A percentile compares a stretch with the other conserved stretches of the same genome.
These are phyloP conservation scores for Dianthus caryophyllus DNA, from an alignment of 148 eudicot species.

Conservation along the genomic window DNA sequence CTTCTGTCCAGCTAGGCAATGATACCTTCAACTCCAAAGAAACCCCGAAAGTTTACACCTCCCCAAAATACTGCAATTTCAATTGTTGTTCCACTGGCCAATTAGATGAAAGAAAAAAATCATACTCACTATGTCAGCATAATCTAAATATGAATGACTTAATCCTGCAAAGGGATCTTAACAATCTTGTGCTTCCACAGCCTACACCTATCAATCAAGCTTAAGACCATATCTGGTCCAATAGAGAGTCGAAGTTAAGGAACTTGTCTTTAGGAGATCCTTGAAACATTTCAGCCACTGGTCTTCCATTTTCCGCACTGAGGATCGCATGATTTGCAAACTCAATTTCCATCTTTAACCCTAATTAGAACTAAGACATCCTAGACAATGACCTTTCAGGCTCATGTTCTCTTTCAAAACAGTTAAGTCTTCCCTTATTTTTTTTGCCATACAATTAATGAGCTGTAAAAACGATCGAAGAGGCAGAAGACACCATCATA, in stretches of 20 bases:
- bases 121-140: not conserved
- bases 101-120: not conserved
- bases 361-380: not conserved
- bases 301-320: not conserved
- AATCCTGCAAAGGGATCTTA: not conserved
- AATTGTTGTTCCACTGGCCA: not conserved
- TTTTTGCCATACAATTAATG: not conserved
- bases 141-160: not conserved
- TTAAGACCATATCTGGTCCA: no score
- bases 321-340: not conserved
- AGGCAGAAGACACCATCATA: not conserved
- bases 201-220: not conserved
- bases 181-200: not conserved
- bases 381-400: not conserved
- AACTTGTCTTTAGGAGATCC: not conserved
- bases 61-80: not conserved
- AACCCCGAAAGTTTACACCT: not conserved
- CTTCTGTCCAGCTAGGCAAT: no score
- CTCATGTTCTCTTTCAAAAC: not conserved
- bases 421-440: not conserved
- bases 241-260: no score
- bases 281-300: not conserved
- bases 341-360: not conserved
- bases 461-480: not conserved
- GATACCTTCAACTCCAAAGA: not conserved